Evolutionary conservation across 2,329 filamentous ascomycete genomes (phyloP).

Genomic region (Curvularia sp.): DNA sequence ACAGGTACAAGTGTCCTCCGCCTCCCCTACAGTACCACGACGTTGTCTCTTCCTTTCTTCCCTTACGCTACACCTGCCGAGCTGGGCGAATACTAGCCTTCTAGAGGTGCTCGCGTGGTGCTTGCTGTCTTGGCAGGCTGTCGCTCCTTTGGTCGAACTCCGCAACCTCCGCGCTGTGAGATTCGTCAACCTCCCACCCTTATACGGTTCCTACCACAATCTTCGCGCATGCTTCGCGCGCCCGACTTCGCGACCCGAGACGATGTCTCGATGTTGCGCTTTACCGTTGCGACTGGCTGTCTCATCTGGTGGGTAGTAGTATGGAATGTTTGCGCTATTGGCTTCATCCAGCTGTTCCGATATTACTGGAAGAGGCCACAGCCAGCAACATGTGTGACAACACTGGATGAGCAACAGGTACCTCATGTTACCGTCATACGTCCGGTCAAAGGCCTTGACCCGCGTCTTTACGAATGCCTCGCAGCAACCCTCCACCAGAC

Average conservation of each 20-base stretch:
- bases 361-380: constrained; percentile 59
- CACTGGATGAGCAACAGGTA: constrained; percentile 56
- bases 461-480: constrained; percentile 89
- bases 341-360: constrained; percentile 65
- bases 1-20: background rate
- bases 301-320: constrained; percentile 66
- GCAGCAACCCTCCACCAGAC: constrained; percentile 82
- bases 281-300: constrained; percentile 55
- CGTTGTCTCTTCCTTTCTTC: background rate
- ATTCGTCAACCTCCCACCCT: constrained; percentile 24
- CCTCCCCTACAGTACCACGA: background rate
- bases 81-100: background rate
- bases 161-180: constrained; percentile 29
- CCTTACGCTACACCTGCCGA: background rate
- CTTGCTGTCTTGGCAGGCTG: constrained; percentile 15
- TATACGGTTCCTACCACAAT: constrained; percentile 17
- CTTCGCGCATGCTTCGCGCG: constrained; percentile 47
- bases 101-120: constrained; percentile 2
- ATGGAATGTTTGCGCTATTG: constrained; percentile 63
- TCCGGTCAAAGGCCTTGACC: constrained; percentile 91
- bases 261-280: constrained; percentile 46
- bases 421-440: constrained; percentile 91
- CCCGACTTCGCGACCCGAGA: constrained; percentile 32
- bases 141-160: constrained; percentile 22
- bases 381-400: constrained; percentile 52